Conservation (phyloP, 2,329 filamentous ascomycete genomes). For the Pseudopyricularia javanii region DNA sequence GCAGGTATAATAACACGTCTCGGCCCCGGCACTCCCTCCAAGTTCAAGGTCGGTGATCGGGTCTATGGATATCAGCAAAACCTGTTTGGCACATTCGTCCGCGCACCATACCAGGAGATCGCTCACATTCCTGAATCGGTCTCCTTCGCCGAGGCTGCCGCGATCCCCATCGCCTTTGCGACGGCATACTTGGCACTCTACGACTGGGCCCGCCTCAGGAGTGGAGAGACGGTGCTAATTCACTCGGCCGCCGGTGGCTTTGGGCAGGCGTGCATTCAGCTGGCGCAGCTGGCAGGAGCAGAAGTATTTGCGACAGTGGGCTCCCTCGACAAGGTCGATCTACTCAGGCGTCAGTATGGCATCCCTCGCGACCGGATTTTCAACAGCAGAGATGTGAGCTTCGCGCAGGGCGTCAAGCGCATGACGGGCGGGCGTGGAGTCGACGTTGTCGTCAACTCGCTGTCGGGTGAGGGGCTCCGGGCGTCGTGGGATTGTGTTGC, state of each 20-base stretch:
- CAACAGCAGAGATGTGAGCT: constrained; percentile 10
- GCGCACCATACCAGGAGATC: constrained; percentile 9
- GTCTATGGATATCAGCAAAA: constrained; percentile 4
- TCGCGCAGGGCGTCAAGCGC: constrained; percentile 2
- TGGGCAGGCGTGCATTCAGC: constrained; percentile 8
- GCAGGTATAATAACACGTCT: constrained; percentile 16
- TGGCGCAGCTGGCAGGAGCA: constrained; percentile 5
- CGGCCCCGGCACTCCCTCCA: constrained; percentile 16
- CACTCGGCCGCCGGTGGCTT: constrained; percentile 11
- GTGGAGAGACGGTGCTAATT: constrained; percentile 9
- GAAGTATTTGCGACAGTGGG: constrained; percentile 21
- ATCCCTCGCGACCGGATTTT: constrained; percentile 20
- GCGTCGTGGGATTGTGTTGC: constrained; percentile 22
- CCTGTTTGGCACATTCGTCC: constrained; percentile 1
- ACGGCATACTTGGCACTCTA: constrained; percentile 15
- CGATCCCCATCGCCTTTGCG: constrained; percentile 11
- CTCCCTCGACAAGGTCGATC: constrained; percentile 20
- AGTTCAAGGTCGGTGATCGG: constrained; percentile 14
- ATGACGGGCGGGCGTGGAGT: constrained; percentile 19
- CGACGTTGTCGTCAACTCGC: constrained; percentile 22
- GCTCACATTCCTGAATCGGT: constrained; percentile 13
- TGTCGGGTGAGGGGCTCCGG: constrained; percentile 19
- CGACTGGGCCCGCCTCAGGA: constrained; percentile 11
- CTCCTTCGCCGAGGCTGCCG: constrained; percentile 9
- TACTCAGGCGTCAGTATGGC: constrained; percentile 13